A percentile compares a stretch with the other conserved stretches of the same genome.
These are phyloP conservation scores for Verticillium nubilum DNA, from an alignment of 2,329 filamentous ascomycete genomes.

Conservation along the genomic window DNA sequence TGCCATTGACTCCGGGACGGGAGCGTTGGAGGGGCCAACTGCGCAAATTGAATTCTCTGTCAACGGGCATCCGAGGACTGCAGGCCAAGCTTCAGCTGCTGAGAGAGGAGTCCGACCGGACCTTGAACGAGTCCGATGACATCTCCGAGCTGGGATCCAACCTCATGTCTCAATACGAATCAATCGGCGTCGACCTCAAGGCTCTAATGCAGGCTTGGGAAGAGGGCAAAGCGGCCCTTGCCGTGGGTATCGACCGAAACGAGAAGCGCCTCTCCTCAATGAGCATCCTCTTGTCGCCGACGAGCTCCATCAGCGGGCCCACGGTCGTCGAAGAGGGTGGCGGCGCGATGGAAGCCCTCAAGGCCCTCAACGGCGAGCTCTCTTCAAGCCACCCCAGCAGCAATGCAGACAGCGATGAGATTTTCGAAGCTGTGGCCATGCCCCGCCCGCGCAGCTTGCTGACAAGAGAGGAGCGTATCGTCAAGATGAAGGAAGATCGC, in stretches of 20 bases:
- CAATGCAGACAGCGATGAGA: slow-evolving; percentile 62
- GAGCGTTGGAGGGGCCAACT: slow-evolving; percentile 84
- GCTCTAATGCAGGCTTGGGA: slow-evolving; percentile 82
- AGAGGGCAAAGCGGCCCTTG: slow-evolving; percentile 75
- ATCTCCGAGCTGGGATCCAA: slow-evolving; percentile 71
- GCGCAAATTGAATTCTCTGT: slow-evolving; percentile 81
- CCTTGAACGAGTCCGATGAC: slow-evolving; percentile 67
- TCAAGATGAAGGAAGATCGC: slow-evolving; percentile 83
- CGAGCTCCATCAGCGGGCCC: slow-evolving; percentile 61
- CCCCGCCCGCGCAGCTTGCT: slow-evolving; percentile 63
- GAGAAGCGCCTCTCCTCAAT: slow-evolving; percentile 64
- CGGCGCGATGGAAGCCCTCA: slow-evolving; percentile 32
- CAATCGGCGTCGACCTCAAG: slow-evolving; percentile 82
- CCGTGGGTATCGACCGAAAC: slow-evolving; percentile 75
- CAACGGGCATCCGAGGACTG: slow-evolving; percentile 81
- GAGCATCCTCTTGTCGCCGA: slow-evolving; percentile 53
- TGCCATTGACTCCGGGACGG: slow-evolving; percentile 63
- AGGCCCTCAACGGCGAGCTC: slow-evolving; percentile 69
- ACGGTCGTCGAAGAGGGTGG: slow-evolving; percentile 53
- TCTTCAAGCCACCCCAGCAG: slow-evolving; percentile 43
- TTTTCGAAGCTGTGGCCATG: slow-evolving; percentile 87
- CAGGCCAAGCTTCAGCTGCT: slow-evolving; percentile 93
- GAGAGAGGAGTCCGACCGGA: slow-evolving; percentile 80
- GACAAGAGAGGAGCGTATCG: slow-evolving; percentile 80
- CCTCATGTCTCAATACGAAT: slow-evolving; percentile 87